Evolutionary conservation across 352 stramenopile species (phyloP).

Genomic region (Thraustochytrium sp.): DNA sequence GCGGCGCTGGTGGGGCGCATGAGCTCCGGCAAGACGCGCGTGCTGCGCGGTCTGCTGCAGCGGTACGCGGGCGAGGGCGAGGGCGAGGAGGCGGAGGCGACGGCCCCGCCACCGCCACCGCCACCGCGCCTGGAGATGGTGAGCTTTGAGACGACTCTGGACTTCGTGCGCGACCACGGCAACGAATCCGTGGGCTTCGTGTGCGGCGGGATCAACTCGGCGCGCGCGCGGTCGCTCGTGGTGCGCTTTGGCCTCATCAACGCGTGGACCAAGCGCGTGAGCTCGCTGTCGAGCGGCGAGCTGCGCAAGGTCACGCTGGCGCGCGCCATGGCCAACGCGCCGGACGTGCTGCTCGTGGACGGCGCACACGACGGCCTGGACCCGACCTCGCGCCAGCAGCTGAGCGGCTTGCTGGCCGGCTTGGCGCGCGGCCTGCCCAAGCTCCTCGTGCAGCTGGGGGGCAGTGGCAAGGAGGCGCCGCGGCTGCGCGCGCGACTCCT

Average conservation of each 20-base stretch:
- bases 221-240: conserved; percentile 72
- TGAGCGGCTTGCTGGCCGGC: conserved; percentile 73
- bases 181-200: conserved; percentile 62
- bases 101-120: not conserved
- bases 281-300: conserved; percentile 79
- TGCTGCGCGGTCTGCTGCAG: not conserved
- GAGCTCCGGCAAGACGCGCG: conserved; percentile 51
- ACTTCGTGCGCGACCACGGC: conserved; percentile 63
- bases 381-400: conserved; percentile 62
- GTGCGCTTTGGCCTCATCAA: conserved; percentile 83
- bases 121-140: conserved; percentile 53
- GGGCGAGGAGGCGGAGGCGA: not conserved
- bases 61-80: not conserved
- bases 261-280: conserved; percentile 69
- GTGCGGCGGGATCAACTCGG: conserved; percentile 62
- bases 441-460: conserved; percentile 75
- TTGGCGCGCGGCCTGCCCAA: conserved; percentile 74
- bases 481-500: conserved; percentile 72
- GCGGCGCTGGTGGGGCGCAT: conserved; percentile 52
- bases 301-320: conserved; percentile 83
- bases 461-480: conserved; percentile 64
- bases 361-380: conserved; percentile 88
- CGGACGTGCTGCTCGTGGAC: conserved; percentile 77
- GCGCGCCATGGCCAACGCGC: conserved; percentile 65
- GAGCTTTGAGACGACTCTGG: conserved; percentile 74